Evolutionary conservation across 108 stramenopile genomes (phyloP).

Genomic region (Cyclotella choctawhatcheeana): DNA sequence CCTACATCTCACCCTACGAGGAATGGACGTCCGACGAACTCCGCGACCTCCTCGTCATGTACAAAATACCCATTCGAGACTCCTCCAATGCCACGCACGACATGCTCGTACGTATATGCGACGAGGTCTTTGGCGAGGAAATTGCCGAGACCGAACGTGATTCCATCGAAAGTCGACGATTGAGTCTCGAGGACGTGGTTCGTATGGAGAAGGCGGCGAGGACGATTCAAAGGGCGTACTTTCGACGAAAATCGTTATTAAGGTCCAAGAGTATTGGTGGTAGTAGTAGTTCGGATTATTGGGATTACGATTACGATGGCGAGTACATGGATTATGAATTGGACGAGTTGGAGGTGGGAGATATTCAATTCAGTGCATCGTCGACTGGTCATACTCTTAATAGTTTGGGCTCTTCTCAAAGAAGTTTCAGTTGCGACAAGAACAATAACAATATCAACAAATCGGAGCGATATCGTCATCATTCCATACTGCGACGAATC

Average conservation of each 20-base stretch:
- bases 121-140: conserved; percentile 46
- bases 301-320: conserved; percentile 4
- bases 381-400: not conserved
- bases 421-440: not conserved
- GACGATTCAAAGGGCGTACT: conserved; percentile 48
- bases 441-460: not conserved
- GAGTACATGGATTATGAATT: conserved; percentile 17
- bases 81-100: conserved; percentile 55
- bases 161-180: conserved; percentile 12
- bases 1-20: conserved; percentile 49
- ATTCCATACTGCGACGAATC: conserved; percentile 40
- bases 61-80: conserved; percentile 55
- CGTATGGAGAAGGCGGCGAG: conserved; percentile 39
- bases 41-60: conserved; percentile 47
- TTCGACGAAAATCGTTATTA: conserved; percentile 29
- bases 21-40: conserved; percentile 53
- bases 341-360: conserved; percentile 2
- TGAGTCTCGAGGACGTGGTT: conserved; percentile 37
- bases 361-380: too few species aligned
- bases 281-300: conserved; percentile 1
- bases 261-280: conserved; percentile 4
- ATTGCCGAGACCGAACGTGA: conserved; percentile 31
- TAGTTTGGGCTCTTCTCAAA: not conserved
- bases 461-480: not conserved
- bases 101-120: conserved; percentile 58